A percentile compares a stretch with the other conserved stretches of the same genome.
phyloP scores from a whole-genome alignment of 2,329 filamentous ascomycete species.

The Aureobasidium sp. region DNA sequence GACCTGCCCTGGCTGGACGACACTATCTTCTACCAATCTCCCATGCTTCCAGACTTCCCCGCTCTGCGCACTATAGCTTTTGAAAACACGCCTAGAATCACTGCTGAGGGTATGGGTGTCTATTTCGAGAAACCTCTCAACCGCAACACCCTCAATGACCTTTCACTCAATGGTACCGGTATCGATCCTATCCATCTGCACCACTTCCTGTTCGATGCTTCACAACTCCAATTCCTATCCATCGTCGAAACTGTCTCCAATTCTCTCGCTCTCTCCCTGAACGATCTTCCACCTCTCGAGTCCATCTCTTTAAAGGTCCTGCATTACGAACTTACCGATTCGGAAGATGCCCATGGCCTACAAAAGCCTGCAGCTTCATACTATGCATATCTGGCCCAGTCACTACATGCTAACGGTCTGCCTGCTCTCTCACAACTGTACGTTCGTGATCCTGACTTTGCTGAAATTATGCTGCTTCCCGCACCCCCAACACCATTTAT shows the following conservation, averaged over 20 bases:
- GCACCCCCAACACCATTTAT: slow-evolving; percentile 55
- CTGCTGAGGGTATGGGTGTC: slow-evolving; percentile 59
- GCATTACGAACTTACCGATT: slow-evolving; percentile 73
- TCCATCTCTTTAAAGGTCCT: slow-evolving; percentile 65
- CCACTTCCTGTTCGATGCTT: slow-evolving; percentile 52
- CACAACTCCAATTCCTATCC: slow-evolving; percentile 52
- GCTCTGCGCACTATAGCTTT: slow-evolving; percentile 67
- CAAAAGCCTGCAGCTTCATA: slow-evolving; percentile 54
- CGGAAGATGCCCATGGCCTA: slow-evolving; percentile 51
- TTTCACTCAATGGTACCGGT: slow-evolving; percentile 67
- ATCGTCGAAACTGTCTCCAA: slow-evolving; percentile 51
- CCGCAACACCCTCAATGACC: slow-evolving; percentile 54
- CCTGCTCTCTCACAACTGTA: slow-evolving; percentile 71
- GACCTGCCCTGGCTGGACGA: slow-evolving; percentile 67
- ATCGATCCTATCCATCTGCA: slow-evolving; percentile 58
- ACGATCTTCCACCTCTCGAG: slow-evolving; percentile 53
- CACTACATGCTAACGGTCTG: slow-evolving; percentile 67
- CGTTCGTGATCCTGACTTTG: slow-evolving; percentile 77
- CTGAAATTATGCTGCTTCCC: slow-evolving; percentile 68
- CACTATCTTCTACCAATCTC: slow-evolving; percentile 61
- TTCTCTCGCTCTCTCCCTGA: slow-evolving; percentile 44
- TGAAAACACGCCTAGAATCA: slow-evolving; percentile 64
- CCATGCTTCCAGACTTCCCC: slow-evolving; percentile 63
- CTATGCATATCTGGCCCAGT: slow-evolving; percentile 80
- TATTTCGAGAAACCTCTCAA: slow-evolving; percentile 60